Percentiles rank a stretch among this genome's conserved stretches.
Evolutionary conservation across 2,329 filamentous ascomycete genomes (phyloP).

Genomic region (Paramyrothecium sp.): DNA sequence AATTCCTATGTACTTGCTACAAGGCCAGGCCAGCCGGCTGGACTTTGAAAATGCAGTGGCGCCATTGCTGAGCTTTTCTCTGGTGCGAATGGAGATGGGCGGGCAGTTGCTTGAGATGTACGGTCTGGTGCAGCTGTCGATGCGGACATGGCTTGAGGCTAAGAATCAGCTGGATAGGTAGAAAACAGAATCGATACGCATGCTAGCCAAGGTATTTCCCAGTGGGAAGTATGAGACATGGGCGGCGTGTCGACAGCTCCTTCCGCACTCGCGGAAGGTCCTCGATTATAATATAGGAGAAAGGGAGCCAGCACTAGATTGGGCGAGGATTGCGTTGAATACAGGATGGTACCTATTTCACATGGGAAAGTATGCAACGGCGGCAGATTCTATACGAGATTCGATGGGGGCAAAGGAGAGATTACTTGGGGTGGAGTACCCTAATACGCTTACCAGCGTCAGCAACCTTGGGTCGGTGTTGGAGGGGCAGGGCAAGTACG

Average conservation of each 20-base stretch:
- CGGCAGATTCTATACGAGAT: neutral
- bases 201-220: neutral
- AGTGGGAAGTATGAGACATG: neutral
- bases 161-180: neutral
- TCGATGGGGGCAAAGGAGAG: neutral
- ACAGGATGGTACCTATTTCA: neutral
- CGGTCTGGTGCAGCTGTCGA: neutral
- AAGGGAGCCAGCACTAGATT: neutral
- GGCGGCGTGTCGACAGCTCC: neutral
- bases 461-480: neutral
- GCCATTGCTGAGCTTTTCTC: neutral
- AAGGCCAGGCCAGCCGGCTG: neutral
- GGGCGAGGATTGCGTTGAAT: neutral
- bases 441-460: neutral
- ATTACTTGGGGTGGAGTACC: neutral
- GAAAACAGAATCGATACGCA: neutral
- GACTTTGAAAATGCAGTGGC: neutral
- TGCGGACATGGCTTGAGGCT: neutral
- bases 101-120: neutral
- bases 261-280: neutral
- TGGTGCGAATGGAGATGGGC: neutral
- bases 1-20: constrained; percentile 32
- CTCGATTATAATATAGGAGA: neutral
- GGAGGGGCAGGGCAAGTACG: neutral
- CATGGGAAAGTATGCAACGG: neutral